Evolutionary conservation across 1,284 basidiomycete species (phyloP), one percentile per base, ranked within the genome.

Genomic region (Microbotryum lychnidis-dioicae): DNA sequence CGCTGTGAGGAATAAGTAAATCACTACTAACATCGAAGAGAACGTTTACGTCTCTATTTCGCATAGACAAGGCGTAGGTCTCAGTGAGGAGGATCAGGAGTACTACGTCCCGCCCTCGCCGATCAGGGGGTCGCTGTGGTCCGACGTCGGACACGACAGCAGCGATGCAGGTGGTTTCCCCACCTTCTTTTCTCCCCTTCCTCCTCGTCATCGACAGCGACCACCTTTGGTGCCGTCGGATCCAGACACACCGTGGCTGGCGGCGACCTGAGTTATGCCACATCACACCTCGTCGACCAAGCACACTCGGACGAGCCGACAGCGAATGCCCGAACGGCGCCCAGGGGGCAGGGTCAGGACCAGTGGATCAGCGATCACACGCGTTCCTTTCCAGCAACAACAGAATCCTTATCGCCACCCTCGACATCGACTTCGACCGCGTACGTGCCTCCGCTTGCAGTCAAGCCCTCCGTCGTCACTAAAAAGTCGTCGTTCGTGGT

Each of bases 71-170:
- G 64, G 64, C 20, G 64, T 58, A 50, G 64, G 64, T n/a, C 45
- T 66, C 4, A 60, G 58, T 20, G 64, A 64, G 50, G 61, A 64
- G 31, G 67, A 68, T 25, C 64, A 66, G 25, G 54, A 66, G 7
- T 68, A 64, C 31, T 68, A 68, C 51, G 60, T 66, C n/a, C 67
- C 65, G 14, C 60, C 65, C 0, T 62, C 60, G 7, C 67, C 67
- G 9, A 50, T 60, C 46, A 42, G 33, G 5, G 57, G 56, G 54
- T 50, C 60, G 9, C 50, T 58, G 1, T 67, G 63, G 63, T 60
- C 54, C 46, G 66, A 67, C 37, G 23, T 57, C 21, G 63, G 63
- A 4, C 66, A 65, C 47, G 62, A 58, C 16, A 27, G 16, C 23
- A 33, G n/a, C 27, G 51, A 33, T 16, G 51, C 51, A 25, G 33